These are phyloP conservation scores for Nemania sp. DNA, from an alignment of 2,329 filamentous ascomycete species.

Conservation along the genomic window DNA sequence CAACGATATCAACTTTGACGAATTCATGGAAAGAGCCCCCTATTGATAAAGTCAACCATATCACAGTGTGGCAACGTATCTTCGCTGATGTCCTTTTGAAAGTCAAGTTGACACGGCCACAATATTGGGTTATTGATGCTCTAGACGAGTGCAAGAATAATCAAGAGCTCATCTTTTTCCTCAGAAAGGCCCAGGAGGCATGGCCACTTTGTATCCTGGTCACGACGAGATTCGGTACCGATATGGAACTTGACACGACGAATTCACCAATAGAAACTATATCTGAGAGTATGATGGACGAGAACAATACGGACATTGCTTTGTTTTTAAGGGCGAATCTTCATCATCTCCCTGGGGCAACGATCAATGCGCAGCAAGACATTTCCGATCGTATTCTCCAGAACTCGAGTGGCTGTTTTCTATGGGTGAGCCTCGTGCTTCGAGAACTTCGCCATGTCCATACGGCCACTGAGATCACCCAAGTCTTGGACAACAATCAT, in stretches of 20 bases:
- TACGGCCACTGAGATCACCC: constrained; percentile 31
- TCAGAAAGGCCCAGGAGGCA: constrained; percentile 30
- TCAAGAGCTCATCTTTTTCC: constrained; percentile 33
- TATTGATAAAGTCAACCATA: constrained; percentile 33
- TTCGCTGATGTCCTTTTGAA: constrained; percentile 31
- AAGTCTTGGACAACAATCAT: constrained; percentile 35
- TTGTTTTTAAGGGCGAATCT: constrained; percentile 34
- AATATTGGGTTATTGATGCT: constrained; percentile 43
- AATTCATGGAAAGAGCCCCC: constrained; percentile 25
- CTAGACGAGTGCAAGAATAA: constrained; percentile 39
- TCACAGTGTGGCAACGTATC: constrained; percentile 37
- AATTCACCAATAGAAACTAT: constrained; percentile 22
- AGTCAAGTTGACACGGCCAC: constrained; percentile 26
- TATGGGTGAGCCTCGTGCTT: constrained; percentile 39
- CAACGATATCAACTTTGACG: constrained; percentile 18
- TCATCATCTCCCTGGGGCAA: constrained; percentile 29
- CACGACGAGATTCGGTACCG: constrained; percentile 34
- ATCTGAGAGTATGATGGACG: constrained; percentile 31
- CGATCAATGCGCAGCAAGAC: constrained; percentile 13
- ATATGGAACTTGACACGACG: constrained; percentile 14
- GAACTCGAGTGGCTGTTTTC: constrained; percentile 38
- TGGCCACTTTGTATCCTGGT: constrained; percentile 38
- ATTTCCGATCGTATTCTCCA: constrained; percentile 32
- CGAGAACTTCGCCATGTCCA: constrained; percentile 36
- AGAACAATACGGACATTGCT: constrained; percentile 34